phyloP scores from a whole-genome alignment of 208 protist species.

The Blechomonas ayalai region DNA sequence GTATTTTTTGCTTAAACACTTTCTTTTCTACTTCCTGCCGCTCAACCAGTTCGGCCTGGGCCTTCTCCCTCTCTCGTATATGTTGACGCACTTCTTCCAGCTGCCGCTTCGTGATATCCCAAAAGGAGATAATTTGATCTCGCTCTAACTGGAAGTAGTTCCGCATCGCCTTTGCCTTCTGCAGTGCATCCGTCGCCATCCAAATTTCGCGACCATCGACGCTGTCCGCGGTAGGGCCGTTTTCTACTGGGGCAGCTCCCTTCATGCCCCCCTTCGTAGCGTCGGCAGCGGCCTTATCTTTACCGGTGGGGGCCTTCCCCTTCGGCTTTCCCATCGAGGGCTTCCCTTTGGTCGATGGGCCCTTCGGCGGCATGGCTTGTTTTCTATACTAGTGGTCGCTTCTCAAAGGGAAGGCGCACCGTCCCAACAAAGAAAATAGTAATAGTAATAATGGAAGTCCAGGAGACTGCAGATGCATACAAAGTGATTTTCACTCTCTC shows the following conservation, averaged over 20 bases:
- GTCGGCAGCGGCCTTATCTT: conserved; percentile 11
- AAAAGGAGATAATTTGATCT: conserved; percentile 94
- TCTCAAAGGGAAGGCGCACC: too few relatives aligned
- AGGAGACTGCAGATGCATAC: too few relatives aligned
- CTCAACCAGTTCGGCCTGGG: conserved; percentile 91
- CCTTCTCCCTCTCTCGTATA: conserved; percentile 87
- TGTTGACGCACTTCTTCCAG: conserved; percentile 76
- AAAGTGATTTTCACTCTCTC: too few relatives aligned
- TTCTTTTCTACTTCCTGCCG: conserved; percentile 94
- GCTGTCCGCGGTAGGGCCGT: conserved; percentile 5
- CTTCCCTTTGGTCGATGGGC: background rate
- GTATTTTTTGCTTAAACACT: conserved; percentile 97
- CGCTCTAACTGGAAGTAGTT: conserved; percentile 97
- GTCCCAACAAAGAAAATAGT: too few relatives aligned
- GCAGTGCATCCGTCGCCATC: conserved; percentile 87
- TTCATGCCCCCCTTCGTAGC: conserved; percentile 5
- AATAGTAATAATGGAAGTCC: too few relatives aligned
- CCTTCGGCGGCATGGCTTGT: background rate
- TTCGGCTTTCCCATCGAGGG: background rate
- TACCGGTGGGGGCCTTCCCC: background rate
- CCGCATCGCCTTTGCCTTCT: conserved; percentile 92
- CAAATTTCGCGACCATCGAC: conserved; percentile 69
- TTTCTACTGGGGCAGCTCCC: conserved; percentile 13
- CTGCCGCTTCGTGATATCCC: conserved; percentile 93
- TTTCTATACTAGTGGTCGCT: background rate